Evolutionary conservation across 179 eudicot genomes (phyloP).

Genomic region (Gypsophila paniculata): DNA sequence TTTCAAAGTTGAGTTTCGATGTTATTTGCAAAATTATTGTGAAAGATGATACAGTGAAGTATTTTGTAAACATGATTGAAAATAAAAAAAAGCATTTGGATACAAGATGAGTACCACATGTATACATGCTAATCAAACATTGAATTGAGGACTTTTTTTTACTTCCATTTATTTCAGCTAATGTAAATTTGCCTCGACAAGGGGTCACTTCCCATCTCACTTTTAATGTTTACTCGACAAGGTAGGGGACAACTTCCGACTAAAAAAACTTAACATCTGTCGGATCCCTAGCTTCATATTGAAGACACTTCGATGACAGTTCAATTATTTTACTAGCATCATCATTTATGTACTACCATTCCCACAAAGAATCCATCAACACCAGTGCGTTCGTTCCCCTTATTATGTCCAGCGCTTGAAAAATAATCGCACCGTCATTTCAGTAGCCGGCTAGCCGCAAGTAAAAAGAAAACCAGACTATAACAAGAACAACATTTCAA

Average conservation of each 20-base stretch:
- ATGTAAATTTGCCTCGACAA: too few relatives aligned
- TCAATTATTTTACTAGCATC: constrained; percentile 54
- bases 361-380: constrained; percentile 49
- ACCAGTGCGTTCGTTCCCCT: constrained; percentile 50
- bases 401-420: constrained; percentile 57
- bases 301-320: constrained; percentile 53
- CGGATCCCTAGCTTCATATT: constrained; percentile 56
- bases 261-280: constrained; percentile 48
- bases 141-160: too few relatives aligned
- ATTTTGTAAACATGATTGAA: too few relatives aligned
- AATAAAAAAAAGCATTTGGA: too few relatives aligned
- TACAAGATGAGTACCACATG: too few relatives aligned
- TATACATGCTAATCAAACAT: too few relatives aligned
- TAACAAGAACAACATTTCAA: background rate
- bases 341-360: constrained; percentile 47
- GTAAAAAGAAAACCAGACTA: constrained; percentile 16
- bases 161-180: too few relatives aligned
- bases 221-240: too few relatives aligned
- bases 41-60: too few relatives aligned
- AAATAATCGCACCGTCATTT: background rate
- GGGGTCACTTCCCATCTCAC: too few relatives aligned
- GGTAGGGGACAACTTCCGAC: constrained; percentile 44
- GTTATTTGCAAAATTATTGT: too few relatives aligned
- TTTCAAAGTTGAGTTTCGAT: too few relatives aligned
- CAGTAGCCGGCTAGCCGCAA: background rate